Conservation (phyloP, 2,329 filamentous ascomycete genomes). For the Colletotrichum tabaci region DNA sequence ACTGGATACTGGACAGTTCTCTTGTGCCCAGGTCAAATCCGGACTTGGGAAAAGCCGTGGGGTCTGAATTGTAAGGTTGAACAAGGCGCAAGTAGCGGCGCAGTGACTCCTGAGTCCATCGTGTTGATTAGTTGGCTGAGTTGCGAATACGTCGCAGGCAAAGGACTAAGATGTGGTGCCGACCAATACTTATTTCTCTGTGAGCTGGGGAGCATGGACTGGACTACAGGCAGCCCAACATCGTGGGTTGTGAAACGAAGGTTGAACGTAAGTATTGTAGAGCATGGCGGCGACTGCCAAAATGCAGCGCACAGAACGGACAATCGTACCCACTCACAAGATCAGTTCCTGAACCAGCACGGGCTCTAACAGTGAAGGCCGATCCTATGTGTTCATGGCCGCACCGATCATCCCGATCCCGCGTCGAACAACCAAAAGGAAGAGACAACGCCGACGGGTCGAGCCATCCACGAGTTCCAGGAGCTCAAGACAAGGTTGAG, state of each 20-base stretch:
- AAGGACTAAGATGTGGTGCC: background rate
- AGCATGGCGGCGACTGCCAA: background rate
- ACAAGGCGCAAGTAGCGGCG: background rate
- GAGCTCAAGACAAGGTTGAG: conserved; percentile 6
- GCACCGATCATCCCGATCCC: conserved; percentile 6
- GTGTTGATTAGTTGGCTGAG: background rate
- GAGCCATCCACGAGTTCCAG: conserved; percentile 19
- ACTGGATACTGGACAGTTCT: conserved; percentile 8
- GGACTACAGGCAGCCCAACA: background rate
- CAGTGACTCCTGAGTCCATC: background rate
- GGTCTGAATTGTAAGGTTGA: background rate
- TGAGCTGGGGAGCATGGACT: background rate
- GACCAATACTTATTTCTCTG: background rate
- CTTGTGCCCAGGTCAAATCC: background rate
- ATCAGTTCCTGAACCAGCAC: background rate
- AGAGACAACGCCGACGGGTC: conserved; percentile 5
- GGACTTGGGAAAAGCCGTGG: background rate
- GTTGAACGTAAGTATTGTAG: too few species aligned
- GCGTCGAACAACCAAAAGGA: background rate
- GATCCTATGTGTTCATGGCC: background rate
- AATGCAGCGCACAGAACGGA: too few species aligned
- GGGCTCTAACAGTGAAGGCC: background rate
- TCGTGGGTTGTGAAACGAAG: background rate
- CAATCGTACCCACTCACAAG: background rate
- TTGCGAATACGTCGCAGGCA: background rate